Base-by-base conservation (phyloP, 768 basidiomycete genomes). In the Lepiota venenata region DNA sequence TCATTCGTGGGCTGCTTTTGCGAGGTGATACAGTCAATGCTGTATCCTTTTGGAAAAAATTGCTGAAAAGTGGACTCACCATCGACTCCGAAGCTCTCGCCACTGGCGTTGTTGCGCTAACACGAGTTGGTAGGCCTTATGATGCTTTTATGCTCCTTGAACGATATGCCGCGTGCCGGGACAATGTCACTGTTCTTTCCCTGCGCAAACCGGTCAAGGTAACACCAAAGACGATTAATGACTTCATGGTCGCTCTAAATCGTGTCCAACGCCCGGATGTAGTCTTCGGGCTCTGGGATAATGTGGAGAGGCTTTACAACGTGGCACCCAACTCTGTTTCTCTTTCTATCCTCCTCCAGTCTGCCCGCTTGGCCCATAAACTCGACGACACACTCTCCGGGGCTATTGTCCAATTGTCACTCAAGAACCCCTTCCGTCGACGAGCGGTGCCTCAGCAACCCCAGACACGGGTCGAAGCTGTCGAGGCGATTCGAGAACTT, bases 281-380 rank as follows among this genome's bases (percentile, higher is more conserved):
- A 6, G 76, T 85, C 3, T 85, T 88, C 64, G 69, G 69, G 40
- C 61, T 91, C 1, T 93, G 88, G 86, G 82, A 85, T n/a, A 68
- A 82, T 21, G 80, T 90, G 68, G 70, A 71, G 3, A 61, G 66
- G 0, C 65, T 91, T 2, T 93, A 87, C 64, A 75, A 72, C 4
- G 70, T 85, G 0, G 64, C 70, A 2, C 85, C 85, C 0, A 79
- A 87, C 43, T 65, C 74, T 15, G 64, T 68, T 47, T 81, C 86
- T 27, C 77, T 93, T 49, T 73, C 75, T 41, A 71, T 85, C 50
- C 62, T 93, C 10, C 74, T 92, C 45, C 77, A 83, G 49, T 73
- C 83, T 1, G 84, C 86, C 1, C 72, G 83, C 2, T 69, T 77
- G 15, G 80, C 83, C 3, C 67, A 71, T 20, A 73, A 74, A 47